Percentiles rank a stretch among this genome's conserved stretches.
These are phyloP conservation scores for Cryoendolithus antarcticus DNA, from an alignment of 2,329 filamentous ascomycete species.

Conservation along the genomic window DNA sequence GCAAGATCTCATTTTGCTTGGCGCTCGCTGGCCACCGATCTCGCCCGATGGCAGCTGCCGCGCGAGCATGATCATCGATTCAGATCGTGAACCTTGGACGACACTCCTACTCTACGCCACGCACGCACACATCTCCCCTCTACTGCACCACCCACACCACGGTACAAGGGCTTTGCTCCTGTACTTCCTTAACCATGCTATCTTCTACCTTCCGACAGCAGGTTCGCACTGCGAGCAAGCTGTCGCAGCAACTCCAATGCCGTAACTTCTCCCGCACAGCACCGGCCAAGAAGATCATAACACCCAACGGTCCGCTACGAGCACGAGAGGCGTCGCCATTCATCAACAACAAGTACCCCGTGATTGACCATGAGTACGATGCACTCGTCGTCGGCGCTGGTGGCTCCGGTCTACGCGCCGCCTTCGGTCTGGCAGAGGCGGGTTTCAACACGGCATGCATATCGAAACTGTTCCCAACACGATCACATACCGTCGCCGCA, in stretches of 20 bases:
- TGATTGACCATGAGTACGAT: conserved; percentile 99
- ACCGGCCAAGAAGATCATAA: conserved; percentile 72
- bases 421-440: conserved; percentile 75
- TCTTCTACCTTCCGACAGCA: conserved; percentile 23
- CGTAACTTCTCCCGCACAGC: conserved; percentile 73
- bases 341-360: conserved; percentile 80
- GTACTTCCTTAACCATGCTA: conserved; percentile 16
- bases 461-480: conserved; percentile 72
- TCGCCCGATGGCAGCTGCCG: too few species aligned
- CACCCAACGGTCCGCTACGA: conserved; percentile 63
- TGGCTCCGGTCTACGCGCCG: conserved; percentile 68
- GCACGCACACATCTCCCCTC: too few species aligned
- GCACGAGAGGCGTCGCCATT: conserved; percentile 87
- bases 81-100: too few species aligned
- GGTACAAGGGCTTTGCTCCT: not conserved
- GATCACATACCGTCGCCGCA: conserved; percentile 69
- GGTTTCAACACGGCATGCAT: conserved; percentile 86
- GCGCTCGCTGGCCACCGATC: too few species aligned
- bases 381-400: conserved; percentile 84
- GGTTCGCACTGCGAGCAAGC: conserved; percentile 17
- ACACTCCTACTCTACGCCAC: too few species aligned
- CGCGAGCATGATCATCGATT: too few species aligned
- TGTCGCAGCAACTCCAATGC: conserved; percentile 31
- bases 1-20: too few species aligned
- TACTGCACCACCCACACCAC: too few species aligned